Conservation (phyloP, 495 filamentous ascomycete species). For the Evernia prunastri region DNA sequence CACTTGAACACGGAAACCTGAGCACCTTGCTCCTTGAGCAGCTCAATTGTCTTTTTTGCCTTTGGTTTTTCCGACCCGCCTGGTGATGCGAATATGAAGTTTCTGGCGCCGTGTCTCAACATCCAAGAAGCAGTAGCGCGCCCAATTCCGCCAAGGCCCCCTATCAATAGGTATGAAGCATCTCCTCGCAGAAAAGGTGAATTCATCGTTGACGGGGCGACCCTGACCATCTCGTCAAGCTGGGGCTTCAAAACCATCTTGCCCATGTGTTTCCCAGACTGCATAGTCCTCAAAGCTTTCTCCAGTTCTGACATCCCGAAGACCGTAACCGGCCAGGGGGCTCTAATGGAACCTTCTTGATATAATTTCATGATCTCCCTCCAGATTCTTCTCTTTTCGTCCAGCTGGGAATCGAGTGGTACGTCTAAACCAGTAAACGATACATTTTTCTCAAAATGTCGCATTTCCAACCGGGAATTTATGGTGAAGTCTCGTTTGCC, state of each 20-base stretch:
- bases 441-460: conserved; percentile 34
- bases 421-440: conserved; percentile 36
- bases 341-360: conserved; percentile 26
- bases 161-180: conserved; percentile 39
- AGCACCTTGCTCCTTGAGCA: conserved; percentile 22
- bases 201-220: not conserved
- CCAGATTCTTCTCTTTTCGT: conserved; percentile 12
- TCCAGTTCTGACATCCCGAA: conserved; percentile 40
- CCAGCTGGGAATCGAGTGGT: conserved; percentile 10
- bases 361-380: conserved; percentile 9
- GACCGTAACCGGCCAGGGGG: conserved; percentile 35
- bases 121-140: conserved; percentile 37
- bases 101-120: conserved; percentile 33
- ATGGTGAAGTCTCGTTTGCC: conserved; percentile 46
- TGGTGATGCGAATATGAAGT: conserved; percentile 35
- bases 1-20: conserved; percentile 28
- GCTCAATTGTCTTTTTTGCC: conserved; percentile 21
- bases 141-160: conserved; percentile 42
- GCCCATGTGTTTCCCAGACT: conserved; percentile 45
- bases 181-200: conserved; percentile 19
- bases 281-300: conserved; percentile 42
- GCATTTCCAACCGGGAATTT: conserved; percentile 39
- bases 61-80: conserved; percentile 23
- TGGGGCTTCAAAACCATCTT: conserved; percentile 40
- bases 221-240: conserved; percentile 27